A percentile compares a stretch with the other conserved stretches of the same genome.
phyloP scores from a whole-genome alignment of 2,329 filamentous ascomycete genomes.

The Claviceps sp. region DNA sequence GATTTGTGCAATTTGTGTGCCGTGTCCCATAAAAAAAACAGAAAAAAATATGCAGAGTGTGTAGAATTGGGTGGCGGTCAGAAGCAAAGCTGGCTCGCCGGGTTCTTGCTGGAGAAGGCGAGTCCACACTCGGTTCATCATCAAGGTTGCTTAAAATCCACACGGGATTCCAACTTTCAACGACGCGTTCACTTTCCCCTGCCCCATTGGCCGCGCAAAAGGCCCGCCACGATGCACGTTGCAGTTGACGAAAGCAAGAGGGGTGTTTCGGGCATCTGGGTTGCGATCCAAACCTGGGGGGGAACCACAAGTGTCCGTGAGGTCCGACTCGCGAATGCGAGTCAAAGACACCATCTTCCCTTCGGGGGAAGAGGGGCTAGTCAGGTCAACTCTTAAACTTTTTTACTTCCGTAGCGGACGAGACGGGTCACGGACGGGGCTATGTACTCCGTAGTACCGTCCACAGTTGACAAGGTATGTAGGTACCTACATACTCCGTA shows the following conservation, averaged over 20 bases:
- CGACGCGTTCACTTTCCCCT: background rate
- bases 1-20: background rate
- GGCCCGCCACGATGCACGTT: background rate
- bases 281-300: background rate
- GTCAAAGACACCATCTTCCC: conserved; percentile 1
- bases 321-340: conserved; percentile 3
- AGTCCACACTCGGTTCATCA: background rate
- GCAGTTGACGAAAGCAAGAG: background rate
- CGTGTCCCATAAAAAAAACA: conserved; percentile 2
- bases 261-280: background rate
- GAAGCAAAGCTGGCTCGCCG: background rate
- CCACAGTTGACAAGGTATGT: no score
- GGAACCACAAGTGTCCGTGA: background rate
- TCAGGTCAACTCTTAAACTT: background rate
- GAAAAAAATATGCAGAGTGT: background rate
- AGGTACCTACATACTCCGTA: no score
- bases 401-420: background rate
- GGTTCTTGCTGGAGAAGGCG: background rate
- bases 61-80: conserved; percentile 1
- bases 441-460: no score
- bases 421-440: background rate
- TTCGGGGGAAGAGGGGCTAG: background rate
- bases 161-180: background rate
- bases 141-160: background rate
- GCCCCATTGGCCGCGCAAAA: background rate